These are phyloP conservation scores for Tetracentron sinense DNA, from an alignment of 164 flowering plant genomes.

Conservation along the genomic window DNA sequence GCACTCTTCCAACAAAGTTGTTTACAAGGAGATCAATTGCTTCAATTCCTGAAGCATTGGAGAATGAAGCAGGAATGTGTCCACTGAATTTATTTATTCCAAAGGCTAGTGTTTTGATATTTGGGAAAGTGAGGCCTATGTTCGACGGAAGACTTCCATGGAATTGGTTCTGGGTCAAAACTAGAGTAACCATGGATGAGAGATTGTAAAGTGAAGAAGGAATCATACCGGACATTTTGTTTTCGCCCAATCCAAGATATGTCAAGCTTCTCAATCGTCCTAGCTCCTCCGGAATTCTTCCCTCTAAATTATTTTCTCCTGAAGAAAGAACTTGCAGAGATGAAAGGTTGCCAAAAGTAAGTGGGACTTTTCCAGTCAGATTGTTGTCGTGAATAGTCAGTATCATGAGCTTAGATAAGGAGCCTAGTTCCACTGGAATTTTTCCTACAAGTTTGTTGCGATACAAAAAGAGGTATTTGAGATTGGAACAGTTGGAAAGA, in stretches of 20 bases:
- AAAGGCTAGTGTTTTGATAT: background rate
- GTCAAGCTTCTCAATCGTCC: background rate
- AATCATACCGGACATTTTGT: background rate
- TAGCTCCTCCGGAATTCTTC: background rate
- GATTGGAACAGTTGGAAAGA: too few species aligned
- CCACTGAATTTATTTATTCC: background rate
- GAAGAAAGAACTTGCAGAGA: background rate
- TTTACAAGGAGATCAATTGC: too few species aligned
- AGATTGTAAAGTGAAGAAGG: conserved; percentile 6
- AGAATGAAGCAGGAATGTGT: background rate
- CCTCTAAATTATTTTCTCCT: background rate
- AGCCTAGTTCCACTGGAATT: background rate
- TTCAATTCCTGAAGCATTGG: background rate
- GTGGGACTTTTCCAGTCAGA: background rate
- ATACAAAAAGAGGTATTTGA: too few species aligned
- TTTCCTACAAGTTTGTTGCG: background rate
- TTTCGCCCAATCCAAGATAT: background rate
- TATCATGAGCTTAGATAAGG: background rate
- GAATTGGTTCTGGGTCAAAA: background rate
- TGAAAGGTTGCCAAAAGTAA: background rate
- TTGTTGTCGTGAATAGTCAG: background rate
- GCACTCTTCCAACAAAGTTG: too few species aligned
- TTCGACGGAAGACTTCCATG: background rate
- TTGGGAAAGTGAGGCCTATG: background rate
- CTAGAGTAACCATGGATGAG: background rate